Base-by-base conservation (phyloP, 2,329 filamentous ascomycete species). In the Verruconis gallopava region DNA sequence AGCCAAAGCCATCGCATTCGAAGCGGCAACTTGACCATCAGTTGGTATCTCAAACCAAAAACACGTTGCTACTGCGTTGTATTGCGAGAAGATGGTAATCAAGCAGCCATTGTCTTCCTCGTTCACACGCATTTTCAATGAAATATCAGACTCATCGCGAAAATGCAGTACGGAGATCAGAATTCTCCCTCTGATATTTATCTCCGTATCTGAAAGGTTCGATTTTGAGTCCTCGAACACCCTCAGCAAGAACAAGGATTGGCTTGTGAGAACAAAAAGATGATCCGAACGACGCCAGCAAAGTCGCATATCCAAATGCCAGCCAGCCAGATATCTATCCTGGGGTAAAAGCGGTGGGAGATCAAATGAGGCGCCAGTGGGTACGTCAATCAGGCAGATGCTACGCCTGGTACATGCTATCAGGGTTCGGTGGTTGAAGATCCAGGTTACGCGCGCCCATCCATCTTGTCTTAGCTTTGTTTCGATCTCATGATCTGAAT, bases 241-340 rank as follows among this genome's bases (percentile, higher is more conserved):
- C 37, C 67, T 60, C n/a, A 75, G 48, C 60, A 72, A 65, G 22
- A 69, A 59, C 1, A 81, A 43, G 20, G 61, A 61, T 0, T 62
- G 62, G 11, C 66, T 68, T 1, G 77, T 83, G 35, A 83, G 58
- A 6, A 82, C 59, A 44, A 77, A 72, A 1, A 76, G 50, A n/a
- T 73, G 67, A 19, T 63, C 60, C 4, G 62, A 58, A 41, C 68
- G 60, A 2, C 56, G 51, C 1, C 67, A 66, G 44, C 71, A 72
- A 5, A 57, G 50, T 47, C 66, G 65, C 1, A 77, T 52, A 50
- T 81, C 72, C 44, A 85, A 53, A 37, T 11, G 36, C 40, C 9
- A 49, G 49, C 20, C 48, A 1, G 22, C 18, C 3, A 19, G 19
- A 9, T 21, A n/a, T 4, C 14, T 38, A 21, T 37, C 25, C 25